phyloP scores from a whole-genome alignment of 805 yeast species.

The Clavispora vitiphila region DNA sequence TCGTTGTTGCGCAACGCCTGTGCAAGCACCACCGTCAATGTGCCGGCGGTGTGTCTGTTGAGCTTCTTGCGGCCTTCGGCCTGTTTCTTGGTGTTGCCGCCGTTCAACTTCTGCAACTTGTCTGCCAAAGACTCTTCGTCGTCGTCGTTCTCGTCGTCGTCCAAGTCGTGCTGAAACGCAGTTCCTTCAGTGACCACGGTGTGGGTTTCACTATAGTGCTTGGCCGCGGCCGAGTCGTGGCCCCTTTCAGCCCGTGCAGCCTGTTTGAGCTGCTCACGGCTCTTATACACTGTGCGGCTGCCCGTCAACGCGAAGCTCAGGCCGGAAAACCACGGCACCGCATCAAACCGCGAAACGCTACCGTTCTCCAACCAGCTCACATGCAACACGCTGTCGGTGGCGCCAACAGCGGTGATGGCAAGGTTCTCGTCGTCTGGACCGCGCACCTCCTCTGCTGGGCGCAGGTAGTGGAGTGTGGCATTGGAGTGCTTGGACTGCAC shows the following conservation, averaged over 20 bases:
- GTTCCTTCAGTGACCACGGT: constrained; percentile 62
- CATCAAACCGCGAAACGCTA: constrained; percentile 52
- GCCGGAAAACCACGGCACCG: constrained; percentile 43
- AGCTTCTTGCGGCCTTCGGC: constrained; percentile 37
- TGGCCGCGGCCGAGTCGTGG: constrained; percentile 50
- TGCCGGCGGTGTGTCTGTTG: constrained; percentile 46
- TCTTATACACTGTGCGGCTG: constrained; percentile 26
- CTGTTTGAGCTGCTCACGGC: constrained; percentile 36
- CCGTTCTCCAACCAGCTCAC: constrained; percentile 60
- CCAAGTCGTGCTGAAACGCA: constrained; percentile 50
- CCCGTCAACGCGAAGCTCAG: constrained; percentile 21
- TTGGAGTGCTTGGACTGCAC: constrained; percentile 50
- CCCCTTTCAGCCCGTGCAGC: constrained; percentile 41
- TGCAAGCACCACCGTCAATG: constrained; percentile 75
- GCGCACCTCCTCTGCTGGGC: constrained; percentile 40
- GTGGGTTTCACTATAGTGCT: constrained; percentile 55
- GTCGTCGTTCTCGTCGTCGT: constrained; percentile 41
- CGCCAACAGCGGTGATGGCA: constrained; percentile 18
- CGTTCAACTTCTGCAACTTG: constrained; percentile 36
- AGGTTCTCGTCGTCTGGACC: constrained; percentile 25
- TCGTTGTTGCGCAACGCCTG: constrained; percentile 90
- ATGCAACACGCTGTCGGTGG: constrained; percentile 17
- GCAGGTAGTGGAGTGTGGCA: constrained; percentile 40
- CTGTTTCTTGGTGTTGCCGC: constrained; percentile 18
- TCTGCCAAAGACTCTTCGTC: constrained; percentile 51